Base-by-base conservation (phyloP, 2,329 filamentous ascomycete species). In the Cylindrodendrum hubeiense region DNA sequence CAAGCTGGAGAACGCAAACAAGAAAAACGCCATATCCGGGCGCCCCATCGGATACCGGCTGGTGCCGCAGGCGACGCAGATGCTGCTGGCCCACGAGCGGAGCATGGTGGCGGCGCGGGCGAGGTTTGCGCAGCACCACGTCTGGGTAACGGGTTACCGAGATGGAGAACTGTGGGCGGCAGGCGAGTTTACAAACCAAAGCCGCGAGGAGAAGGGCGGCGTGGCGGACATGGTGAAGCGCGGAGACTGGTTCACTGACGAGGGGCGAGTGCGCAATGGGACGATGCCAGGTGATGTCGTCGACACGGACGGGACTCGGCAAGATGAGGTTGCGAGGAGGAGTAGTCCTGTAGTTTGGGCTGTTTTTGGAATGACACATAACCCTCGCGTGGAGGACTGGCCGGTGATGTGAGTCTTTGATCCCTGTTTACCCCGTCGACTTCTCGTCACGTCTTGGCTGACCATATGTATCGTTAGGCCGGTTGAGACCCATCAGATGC, bases 171-270 rank as follows among this genome's bases (percentile, higher is more conserved):
- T 85, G 15, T 86, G 80, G 79, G 84, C 83, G 1, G 84, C 83
- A 3, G 85, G 85, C 8, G 82, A 84, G 70, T 86, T 82, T 55
- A 86, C 84, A 3, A 86, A 86, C 65, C 84, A 85, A 78, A 84
- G 83, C 67, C 75, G 72, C 10, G 72, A 66, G n/a, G 83, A 85
- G 61, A 72, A 74, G 3, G 84, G 83, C 0, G 84, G 84, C 4
- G 82, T 86, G 10, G 76, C 76, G 50, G 81, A 80, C 61, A 85
- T 85, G 83, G 79, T 83, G 3, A 75, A 77, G 66, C 76, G 84
- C 28, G 81, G 81, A 1, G 84, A 86, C 59, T 83, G 81, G 80
- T 85, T 86, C 55, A 78, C 75, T 5, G 76, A 78, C 7, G 75
- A 72, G 21, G 67, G 65, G n/a, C 15, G 33, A 4, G 30, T 24